These are phyloP conservation scores for Diaporthe aspalathi DNA, from an alignment of 2,329 filamentous ascomycete species.

Conservation along the genomic window DNA sequence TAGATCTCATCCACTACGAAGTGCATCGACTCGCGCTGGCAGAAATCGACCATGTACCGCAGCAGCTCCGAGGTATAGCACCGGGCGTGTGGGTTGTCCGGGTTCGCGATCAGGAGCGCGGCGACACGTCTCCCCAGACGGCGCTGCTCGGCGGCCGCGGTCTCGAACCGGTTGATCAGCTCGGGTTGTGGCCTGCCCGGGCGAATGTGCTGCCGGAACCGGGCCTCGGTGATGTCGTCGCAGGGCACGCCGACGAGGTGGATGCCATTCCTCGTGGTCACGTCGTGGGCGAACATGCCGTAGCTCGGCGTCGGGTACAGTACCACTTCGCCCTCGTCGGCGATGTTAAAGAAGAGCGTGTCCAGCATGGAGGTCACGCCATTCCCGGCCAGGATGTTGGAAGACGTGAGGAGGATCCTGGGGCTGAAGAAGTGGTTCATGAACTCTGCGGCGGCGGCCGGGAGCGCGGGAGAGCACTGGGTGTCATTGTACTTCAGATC, in stretches of 20 bases:
- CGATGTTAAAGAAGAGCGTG: conserved; percentile 37
- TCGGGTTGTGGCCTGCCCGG: conserved; percentile 35
- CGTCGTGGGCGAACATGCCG: conserved; percentile 36
- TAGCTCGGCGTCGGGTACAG: conserved; percentile 36
- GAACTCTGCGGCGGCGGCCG: conserved; percentile 32
- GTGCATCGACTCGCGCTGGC: conserved; percentile 32
- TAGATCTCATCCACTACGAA: conserved; percentile 38
- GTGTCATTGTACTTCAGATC: conserved; percentile 38
- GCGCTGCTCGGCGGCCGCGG: conserved; percentile 28
- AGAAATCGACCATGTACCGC: conserved; percentile 33
- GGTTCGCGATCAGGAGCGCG: conserved; percentile 37
- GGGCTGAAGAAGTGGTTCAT: conserved; percentile 36
- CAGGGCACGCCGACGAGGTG: conserved; percentile 33
- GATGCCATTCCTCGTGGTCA: conserved; percentile 34
- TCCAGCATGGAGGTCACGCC: conserved; percentile 36
- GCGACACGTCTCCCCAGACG: conserved; percentile 30
- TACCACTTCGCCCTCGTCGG: conserved; percentile 33
- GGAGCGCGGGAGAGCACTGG: conserved; percentile 28
- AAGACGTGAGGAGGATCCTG: conserved; percentile 14
- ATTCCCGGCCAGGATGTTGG: conserved; percentile 33
- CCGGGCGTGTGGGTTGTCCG: conserved; percentile 35
- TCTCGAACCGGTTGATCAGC: conserved; percentile 24
- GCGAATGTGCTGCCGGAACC: conserved; percentile 34
- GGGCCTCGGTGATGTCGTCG: conserved; percentile 36
- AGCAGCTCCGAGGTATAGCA: conserved; percentile 34